A percentile compares a stretch with the other conserved stretches of the same genome.
Conservation (phyloP, 176 grass and related monocot genomes). For the Melocanna baccifera region DNA sequence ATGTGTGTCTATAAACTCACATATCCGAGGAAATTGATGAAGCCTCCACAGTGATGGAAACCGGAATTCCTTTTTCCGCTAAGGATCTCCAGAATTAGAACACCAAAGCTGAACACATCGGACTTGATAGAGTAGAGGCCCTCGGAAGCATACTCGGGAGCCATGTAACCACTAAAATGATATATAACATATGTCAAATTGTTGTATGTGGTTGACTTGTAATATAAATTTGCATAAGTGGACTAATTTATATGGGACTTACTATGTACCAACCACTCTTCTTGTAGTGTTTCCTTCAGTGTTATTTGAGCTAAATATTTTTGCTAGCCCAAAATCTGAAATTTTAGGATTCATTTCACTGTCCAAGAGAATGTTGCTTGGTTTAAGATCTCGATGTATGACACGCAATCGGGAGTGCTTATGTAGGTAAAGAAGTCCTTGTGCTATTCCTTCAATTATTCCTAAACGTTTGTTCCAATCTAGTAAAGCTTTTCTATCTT, state of each 20-base stretch:
- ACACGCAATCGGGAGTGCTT: slow-evolving; percentile 45
- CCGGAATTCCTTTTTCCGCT: slow-evolving; percentile 1
- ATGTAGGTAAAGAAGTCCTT: slow-evolving; percentile 52
- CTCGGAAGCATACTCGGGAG: not conserved
- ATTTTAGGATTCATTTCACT: slow-evolving; percentile 36
- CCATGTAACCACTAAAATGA: not conserved
- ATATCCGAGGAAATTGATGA: not conserved
- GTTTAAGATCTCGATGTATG: slow-evolving; percentile 55
- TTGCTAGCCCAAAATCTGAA: slow-evolving; percentile 46
- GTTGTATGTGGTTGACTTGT: not conserved
- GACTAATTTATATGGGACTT: slow-evolving; percentile 4
- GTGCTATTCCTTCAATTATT: slow-evolving; percentile 38
- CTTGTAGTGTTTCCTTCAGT: slow-evolving; percentile 28
- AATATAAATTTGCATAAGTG: not conserved
- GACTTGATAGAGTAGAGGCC: slow-evolving; percentile 15
- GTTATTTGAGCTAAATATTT: slow-evolving; percentile 45
- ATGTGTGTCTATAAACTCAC: too few relatives aligned
- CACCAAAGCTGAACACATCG: slow-evolving; percentile 14
- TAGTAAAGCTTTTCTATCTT: slow-evolving; percentile 18
- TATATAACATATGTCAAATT: not conserved
- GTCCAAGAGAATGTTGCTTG: slow-evolving; percentile 50
- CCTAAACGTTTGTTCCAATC: slow-evolving; percentile 35
- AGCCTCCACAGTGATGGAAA: not conserved
- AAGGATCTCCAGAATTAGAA: slow-evolving; percentile 18
- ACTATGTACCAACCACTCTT: slow-evolving; percentile 54